Conservation (phyloP, 768 basidiomycete genomes). For the Leccinellum rugosiceps region DNA sequence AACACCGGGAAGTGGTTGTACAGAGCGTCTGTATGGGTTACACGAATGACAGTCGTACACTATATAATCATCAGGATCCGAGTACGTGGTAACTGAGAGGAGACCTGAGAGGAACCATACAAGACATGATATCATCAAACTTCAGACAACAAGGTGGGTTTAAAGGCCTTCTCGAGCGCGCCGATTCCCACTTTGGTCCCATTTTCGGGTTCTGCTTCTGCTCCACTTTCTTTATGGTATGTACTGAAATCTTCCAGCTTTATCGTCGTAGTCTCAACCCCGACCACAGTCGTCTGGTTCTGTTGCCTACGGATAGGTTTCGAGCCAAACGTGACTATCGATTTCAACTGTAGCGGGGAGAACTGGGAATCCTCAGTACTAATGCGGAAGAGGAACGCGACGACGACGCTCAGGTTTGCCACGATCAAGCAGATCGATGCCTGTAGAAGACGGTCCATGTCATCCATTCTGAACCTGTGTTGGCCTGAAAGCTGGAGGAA, state of each 20-base stretch:
- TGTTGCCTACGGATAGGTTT: not conserved
- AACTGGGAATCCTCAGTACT: not conserved
- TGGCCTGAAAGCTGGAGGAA: not conserved
- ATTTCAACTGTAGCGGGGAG: not conserved
- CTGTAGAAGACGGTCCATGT: not conserved
- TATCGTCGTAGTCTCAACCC: not conserved
- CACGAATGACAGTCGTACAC: not conserved
- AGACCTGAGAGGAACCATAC: not conserved
- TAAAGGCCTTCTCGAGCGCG: not conserved
- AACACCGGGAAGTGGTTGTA: not conserved
- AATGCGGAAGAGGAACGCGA: constrained; percentile 8
- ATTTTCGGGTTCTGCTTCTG: not conserved
- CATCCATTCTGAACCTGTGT: not conserved
- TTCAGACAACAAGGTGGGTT: not conserved
- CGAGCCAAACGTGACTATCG: not conserved
- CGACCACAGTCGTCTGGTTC: not conserved
- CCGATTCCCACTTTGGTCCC: not conserved
- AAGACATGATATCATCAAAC: not conserved
- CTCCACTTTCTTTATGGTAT: not conserved
- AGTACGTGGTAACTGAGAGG: not conserved
- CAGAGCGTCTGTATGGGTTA: not conserved
- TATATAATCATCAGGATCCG: not conserved
- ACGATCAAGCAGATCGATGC: constrained; percentile 1
- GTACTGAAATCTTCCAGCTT: not conserved
- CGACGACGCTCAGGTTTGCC: not conserved